Conservation (phyloP, 257 asterid genomes). For the Solanum pennellii region DNA sequence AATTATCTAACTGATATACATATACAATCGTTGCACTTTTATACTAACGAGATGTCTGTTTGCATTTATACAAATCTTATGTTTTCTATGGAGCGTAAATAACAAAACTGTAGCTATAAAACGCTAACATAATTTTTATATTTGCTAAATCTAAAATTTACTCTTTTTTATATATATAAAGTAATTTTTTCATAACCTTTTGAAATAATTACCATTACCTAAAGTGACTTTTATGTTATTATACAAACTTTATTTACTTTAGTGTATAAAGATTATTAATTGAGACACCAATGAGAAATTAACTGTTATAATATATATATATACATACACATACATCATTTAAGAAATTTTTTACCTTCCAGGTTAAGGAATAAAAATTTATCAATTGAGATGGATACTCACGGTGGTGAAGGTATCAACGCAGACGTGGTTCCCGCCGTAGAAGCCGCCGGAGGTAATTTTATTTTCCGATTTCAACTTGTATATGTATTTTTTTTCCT, state of each 20-base stretch:
- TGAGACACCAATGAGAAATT: neutral
- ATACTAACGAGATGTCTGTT: too few relatives aligned
- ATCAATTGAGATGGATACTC: neutral
- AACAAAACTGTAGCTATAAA: too few relatives aligned
- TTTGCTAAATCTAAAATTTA: too few relatives aligned
- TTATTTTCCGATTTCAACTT: neutral
- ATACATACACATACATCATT: neutral
- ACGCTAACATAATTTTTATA: too few relatives aligned
- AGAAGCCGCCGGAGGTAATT: neutral
- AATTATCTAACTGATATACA: too few relatives aligned
- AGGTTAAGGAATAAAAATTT: neutral
- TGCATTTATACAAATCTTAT: too few relatives aligned
- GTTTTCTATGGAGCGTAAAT: too few relatives aligned
- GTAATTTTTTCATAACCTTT: neutral
- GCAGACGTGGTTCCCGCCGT: neutral
- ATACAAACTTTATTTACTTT: neutral
- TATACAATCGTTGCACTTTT: too few relatives aligned
- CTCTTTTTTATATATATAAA: too few relatives aligned
- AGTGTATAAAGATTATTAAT: too few relatives aligned
- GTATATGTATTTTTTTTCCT: neutral
- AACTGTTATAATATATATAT: neutral
- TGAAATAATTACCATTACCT: neutral
- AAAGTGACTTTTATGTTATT: neutral
- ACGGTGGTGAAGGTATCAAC: neutral
- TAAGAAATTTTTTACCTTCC: neutral